Conservation (phyloP, 2,329 filamentous ascomycete genomes). For the Sclerotinia glacialis region DNA sequence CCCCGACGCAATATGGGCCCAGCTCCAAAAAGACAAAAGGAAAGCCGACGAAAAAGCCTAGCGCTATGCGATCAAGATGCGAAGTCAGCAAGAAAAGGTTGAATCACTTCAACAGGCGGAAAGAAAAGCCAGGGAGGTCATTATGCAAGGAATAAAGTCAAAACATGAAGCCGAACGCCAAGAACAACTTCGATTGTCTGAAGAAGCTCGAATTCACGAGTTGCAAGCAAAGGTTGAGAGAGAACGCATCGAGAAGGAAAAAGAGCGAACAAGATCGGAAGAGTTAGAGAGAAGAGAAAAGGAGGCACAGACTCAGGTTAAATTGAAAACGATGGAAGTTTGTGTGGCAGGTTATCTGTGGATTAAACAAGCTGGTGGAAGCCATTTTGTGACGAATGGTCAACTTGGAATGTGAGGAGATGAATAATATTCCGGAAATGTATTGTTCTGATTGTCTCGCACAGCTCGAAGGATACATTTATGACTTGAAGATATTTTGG, state of each 20-base stretch:
- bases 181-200: constrained; percentile 25
- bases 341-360: constrained; percentile 59
- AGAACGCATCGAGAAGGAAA: constrained; percentile 36
- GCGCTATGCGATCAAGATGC: neutral
- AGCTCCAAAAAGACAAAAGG: constrained; percentile 52
- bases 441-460: neutral
- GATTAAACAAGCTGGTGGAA: constrained; percentile 55
- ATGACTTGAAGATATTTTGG: neutral
- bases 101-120: constrained; percentile 22
- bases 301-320: constrained; percentile 45
- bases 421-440: no score
- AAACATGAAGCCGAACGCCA: constrained; percentile 15
- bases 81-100: constrained; percentile 17
- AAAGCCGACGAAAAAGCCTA: constrained; percentile 30
- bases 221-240: constrained; percentile 36
- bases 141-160: constrained; percentile 12
- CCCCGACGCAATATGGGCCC: constrained; percentile 58
- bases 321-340: constrained; percentile 51
- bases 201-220: constrained; percentile 37
- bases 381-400: constrained; percentile 52
- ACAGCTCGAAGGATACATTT: neutral
- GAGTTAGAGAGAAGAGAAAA: constrained; percentile 43
- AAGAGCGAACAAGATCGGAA: constrained; percentile 42
- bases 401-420: constrained; percentile 30
- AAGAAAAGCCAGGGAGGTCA: constrained; percentile 26